phyloP scores from a whole-genome alignment of 2,329 filamentous ascomycete genomes.

The Cladorrhinum sp. region DNA sequence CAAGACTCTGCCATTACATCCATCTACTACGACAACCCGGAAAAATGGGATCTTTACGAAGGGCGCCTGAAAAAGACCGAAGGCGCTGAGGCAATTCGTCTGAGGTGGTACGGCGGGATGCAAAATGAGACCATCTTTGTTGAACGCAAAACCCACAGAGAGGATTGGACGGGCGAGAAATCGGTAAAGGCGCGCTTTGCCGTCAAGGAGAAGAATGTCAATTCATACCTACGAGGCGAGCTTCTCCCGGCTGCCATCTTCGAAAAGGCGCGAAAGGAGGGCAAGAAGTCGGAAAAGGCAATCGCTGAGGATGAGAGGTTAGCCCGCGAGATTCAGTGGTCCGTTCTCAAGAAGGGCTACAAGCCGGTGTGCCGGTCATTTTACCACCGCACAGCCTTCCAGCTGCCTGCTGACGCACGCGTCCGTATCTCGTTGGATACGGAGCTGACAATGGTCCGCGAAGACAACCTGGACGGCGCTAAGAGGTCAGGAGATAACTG shows the following conservation, averaged over 20 bases:
- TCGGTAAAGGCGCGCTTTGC: slow-evolving; percentile 96
- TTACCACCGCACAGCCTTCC: slow-evolving; percentile 97
- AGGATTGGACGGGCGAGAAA: slow-evolving; percentile 99
- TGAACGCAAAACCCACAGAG: slow-evolving; percentile 94
- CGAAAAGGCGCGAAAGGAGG: slow-evolving; percentile 92
- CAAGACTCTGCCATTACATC: slow-evolving; percentile 94
- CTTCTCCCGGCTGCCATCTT: slow-evolving; percentile 86
- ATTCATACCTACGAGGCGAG: slow-evolving; percentile 80
- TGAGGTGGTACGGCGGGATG: slow-evolving; percentile 98
- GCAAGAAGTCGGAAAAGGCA: slow-evolving; percentile 88
- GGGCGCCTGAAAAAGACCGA: slow-evolving; percentile 97
- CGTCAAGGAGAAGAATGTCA: slow-evolving; percentile 96
- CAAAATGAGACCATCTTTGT: slow-evolving; percentile 92
- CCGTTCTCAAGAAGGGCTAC: slow-evolving; percentile 80
- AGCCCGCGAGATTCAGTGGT: slow-evolving; percentile 90
- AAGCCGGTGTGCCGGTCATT: slow-evolving; percentile 90
- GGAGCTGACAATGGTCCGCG: slow-evolving; percentile 89
- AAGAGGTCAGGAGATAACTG: slow-evolving; percentile 81
- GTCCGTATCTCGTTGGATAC: slow-evolving; percentile 97
- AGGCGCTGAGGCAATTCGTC: slow-evolving; percentile 90
- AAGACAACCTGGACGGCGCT: slow-evolving; percentile 87
- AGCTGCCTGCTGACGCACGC: slow-evolving; percentile 90
- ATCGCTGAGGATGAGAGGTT: slow-evolving; percentile 89
- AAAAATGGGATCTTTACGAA: slow-evolving; percentile 91
- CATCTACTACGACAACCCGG: slow-evolving; percentile 95